These are phyloP conservation scores for Hirschfeldia incana DNA, from an alignment of 345 rosid genomes.

Conservation along the genomic window DNA sequence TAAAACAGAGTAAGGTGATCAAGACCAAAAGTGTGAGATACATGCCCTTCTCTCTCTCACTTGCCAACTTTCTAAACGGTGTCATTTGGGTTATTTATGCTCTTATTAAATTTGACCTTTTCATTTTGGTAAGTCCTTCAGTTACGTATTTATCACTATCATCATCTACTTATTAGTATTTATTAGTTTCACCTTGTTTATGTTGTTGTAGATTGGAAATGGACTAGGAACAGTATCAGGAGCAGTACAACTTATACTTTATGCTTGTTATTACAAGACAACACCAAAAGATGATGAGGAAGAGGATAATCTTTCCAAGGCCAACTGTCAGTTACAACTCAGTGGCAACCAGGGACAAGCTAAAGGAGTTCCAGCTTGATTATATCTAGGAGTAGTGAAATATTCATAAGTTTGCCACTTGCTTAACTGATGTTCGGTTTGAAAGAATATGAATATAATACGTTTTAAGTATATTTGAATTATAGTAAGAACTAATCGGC, in stretches of 20 bases:
- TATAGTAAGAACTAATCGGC: too few relatives aligned
- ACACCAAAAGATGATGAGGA: slow-evolving; percentile 42
- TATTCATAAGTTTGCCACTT: not conserved
- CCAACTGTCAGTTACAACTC: slow-evolving; percentile 34
- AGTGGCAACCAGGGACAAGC: slow-evolving; percentile 29
- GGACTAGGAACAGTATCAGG: slow-evolving; percentile 60
- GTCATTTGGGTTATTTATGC: slow-evolving; percentile 50
- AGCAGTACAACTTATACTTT: slow-evolving; percentile 48
- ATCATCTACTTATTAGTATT: not conserved
- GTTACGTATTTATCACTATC: not conserved
- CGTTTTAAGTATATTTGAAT: too few relatives aligned
- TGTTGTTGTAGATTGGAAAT: slow-evolving; percentile 52
- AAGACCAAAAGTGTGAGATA: slow-evolving; percentile 57
- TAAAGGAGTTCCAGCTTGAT: slow-evolving; percentile 33
- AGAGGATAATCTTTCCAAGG: slow-evolving; percentile 4
- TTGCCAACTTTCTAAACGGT: slow-evolving; percentile 50
- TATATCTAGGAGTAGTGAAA: not conserved
- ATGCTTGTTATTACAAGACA: slow-evolving; percentile 49
- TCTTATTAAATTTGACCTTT: slow-evolving; percentile 48
- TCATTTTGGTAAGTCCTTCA: slow-evolving; percentile 43
- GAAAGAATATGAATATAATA: too few relatives aligned
- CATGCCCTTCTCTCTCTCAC: slow-evolving; percentile 59
- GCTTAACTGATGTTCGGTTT: too few relatives aligned
- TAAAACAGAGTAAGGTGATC: slow-evolving; percentile 47
- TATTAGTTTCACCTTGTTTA: not conserved